Conservation (phyloP, 164 flowering plant species). For the Berberis thunbergii region DNA sequence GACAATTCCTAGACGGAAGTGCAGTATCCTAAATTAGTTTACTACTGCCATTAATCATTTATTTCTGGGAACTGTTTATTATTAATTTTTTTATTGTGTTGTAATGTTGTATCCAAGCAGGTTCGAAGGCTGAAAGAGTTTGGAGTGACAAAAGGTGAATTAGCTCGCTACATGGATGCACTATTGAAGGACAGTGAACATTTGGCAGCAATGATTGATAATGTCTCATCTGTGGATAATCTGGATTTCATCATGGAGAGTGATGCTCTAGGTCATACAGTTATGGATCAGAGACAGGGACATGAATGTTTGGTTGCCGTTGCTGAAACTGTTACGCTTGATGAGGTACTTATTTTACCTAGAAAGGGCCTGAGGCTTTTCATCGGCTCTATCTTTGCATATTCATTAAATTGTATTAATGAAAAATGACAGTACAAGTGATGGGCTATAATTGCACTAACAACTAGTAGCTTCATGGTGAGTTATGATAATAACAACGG, state of each 20-base stretch:
- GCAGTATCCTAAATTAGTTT: too few species aligned
- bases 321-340: slow-evolving; percentile 87
- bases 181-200: slow-evolving; percentile 97
- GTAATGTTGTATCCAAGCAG: slow-evolving; percentile 23
- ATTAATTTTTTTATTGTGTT: not conserved
- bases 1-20: too few species aligned
- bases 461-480: too few species aligned
- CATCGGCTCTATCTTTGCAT: not conserved
- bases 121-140: slow-evolving; percentile 96
- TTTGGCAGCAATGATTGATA: slow-evolving; percentile 95
- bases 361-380: not conserved
- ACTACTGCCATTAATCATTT: too few species aligned
- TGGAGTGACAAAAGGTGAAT: slow-evolving; percentile 97
- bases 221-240: slow-evolving; percentile 92
- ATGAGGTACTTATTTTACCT: slow-evolving; percentile 53
- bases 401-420: not conserved
- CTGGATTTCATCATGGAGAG: slow-evolving; percentile 97
- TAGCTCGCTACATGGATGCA: slow-evolving; percentile 94
- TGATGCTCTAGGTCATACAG: slow-evolving; percentile 91
- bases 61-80: not conserved
- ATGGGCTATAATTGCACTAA: too few species aligned
- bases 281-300: slow-evolving; percentile 99
- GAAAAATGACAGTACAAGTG: too few species aligned
- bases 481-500: too few species aligned
- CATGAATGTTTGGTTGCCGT: slow-evolving; percentile 86